Percentiles rank a stretch among this genome's conserved stretches.
Conservation (phyloP, 176 grass and related monocot species). For the Bolboschoenus planiculmis region DNA sequence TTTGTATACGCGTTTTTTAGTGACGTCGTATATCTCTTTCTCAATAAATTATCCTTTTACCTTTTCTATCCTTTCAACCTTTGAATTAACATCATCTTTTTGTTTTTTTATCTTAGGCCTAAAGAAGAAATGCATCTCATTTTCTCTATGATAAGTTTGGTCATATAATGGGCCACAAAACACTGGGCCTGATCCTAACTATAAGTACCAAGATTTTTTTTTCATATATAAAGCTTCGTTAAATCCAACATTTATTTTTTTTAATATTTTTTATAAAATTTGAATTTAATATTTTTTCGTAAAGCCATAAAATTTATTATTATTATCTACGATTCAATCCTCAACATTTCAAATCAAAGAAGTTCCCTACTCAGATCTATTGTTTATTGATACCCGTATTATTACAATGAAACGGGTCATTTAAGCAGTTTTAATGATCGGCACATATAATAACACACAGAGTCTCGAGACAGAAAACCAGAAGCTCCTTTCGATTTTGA, state of each 20-base stretch:
- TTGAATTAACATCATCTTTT: not conserved
- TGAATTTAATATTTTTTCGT: no score
- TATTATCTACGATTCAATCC: no score
- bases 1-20: not conserved
- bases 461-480: not conserved
- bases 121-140: not conserved
- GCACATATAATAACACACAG: not conserved
- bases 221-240: no score
- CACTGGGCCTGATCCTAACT: not conserved
- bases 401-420: not conserved
- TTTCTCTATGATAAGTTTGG: not conserved
- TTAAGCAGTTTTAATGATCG: not conserved
- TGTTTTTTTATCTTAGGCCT: not conserved
- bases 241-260: no score
- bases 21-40: not conserved
- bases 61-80: not conserved
- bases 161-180: not conserved
- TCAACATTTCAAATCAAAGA: not conserved
- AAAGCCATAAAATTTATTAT: no score
- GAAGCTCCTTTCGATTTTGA: not conserved
- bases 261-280: no score
- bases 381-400: not conserved
- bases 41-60: constrained; percentile 7
- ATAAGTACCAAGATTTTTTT: not conserved
- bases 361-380: not conserved